A percentile compares a stretch with the other conserved stretches of the same genome.
phyloP scores from a whole-genome alignment of 139 green algal genomes.

The Pycnococcus provasolii region DNA sequence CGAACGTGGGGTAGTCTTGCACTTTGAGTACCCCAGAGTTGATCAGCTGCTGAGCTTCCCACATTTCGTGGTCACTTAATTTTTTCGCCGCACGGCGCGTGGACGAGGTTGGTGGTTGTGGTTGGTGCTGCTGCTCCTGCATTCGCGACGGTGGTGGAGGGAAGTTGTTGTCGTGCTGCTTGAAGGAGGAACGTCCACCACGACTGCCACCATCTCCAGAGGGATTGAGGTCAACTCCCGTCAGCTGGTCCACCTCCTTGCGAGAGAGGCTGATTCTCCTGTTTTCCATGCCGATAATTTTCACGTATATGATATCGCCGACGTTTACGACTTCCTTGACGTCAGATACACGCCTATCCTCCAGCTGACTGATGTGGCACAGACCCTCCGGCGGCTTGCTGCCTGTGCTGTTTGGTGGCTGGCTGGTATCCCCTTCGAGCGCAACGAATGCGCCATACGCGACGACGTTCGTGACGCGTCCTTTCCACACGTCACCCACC shows the following conservation, averaged over 20 bases:
- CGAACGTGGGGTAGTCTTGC: constrained; percentile 75
- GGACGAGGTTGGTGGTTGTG: too few species aligned
- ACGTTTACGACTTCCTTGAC: constrained; percentile 63
- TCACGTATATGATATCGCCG: constrained; percentile 46
- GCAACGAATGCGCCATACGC: constrained; percentile 96
- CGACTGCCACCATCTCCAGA: too few species aligned
- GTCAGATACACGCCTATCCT: constrained; percentile 43
- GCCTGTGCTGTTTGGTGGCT: constrained; percentile 15
- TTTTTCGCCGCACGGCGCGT: too few species aligned
- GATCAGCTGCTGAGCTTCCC: constrained; percentile 70
- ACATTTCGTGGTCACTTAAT: constrained; percentile 40
- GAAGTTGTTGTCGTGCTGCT: too few species aligned
- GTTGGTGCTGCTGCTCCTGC: not conserved
- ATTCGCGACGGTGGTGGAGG: too few species aligned
- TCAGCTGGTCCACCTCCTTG: constrained; percentile 89
- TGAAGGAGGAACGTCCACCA: too few species aligned
- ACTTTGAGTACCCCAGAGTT: constrained; percentile 69
- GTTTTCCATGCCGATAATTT: constrained; percentile 55
- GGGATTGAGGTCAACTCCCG: constrained; percentile 52
- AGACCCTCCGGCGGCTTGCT: constrained; percentile 65
- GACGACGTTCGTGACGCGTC: constrained; percentile 66
- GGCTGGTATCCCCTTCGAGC: constrained; percentile 44
- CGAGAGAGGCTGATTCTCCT: constrained; percentile 71
- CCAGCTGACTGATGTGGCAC: constrained; percentile 84
- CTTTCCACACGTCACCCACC: constrained; percentile 49